Base-by-base conservation (phyloP, 768 basidiomycete species). In the Collybia sordida region DNA sequence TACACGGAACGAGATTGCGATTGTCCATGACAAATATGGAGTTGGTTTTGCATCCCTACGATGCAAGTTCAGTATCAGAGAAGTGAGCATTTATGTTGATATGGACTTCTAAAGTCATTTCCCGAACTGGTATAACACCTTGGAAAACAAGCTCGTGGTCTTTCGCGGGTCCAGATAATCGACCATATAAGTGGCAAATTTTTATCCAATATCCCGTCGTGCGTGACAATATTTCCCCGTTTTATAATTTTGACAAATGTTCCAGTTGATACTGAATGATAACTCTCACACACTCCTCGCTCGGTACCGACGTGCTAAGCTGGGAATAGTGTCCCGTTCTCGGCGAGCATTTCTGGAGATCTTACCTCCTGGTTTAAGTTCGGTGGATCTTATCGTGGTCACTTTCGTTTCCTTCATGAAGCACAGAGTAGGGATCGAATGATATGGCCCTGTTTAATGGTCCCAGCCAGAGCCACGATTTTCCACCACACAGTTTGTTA, bases 131-230 rank as follows among this genome's bases (percentile, higher is more conserved):
- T 14, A 14, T 31, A 12, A 31, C 31, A 31, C 11, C 6, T 31
- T 48, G 42, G 43, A 45, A 14, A 19, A n/a, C 15, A 45, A 71
- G 71, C 34, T 65, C 65, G 8, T 72, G 73, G 73, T 58, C 64
- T 28, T 71, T 76, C 49, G 60, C 51, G 3, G 65, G 70, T 6
- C 64, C 72, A 15, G 69, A 73, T 51, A 53, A 54, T 15, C 56
- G 62, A 50, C 54, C 60, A 24, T 71, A 72, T 52, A 68, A 61
- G 45, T 72, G 73, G 72, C 68, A 72, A 46, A 56, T 76, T 44
- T 65, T 68, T 51, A 53, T 71, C 15, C 66, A 64, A 17, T 69
- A 57, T 14, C 74, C 70, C 14, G 65, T 69, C 18, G 73, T 73
- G 57, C 49, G 64, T 52, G 46, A 53, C 52, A 18, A 11, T 48